Evolutionary conservation across 2,329 filamentous ascomycete genomes (phyloP).

Genomic region (Venturia oleaginea): DNA sequence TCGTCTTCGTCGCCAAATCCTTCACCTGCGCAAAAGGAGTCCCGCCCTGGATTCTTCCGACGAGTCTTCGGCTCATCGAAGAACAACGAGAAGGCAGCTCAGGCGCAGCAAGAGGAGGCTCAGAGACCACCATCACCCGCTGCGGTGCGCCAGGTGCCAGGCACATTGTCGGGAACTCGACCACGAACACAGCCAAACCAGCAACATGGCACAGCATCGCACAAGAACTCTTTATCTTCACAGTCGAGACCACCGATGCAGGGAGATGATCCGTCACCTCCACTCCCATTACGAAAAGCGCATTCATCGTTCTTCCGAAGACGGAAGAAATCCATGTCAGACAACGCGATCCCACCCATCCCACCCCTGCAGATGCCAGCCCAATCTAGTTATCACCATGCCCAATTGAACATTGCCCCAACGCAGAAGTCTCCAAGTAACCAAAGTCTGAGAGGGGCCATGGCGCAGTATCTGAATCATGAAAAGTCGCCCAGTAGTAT

Average conservation of each 20-base stretch:
- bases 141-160: conserved; percentile 10
- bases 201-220: conserved; percentile 9
- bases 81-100: conserved; percentile 29
- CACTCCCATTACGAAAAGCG: conserved; percentile 53
- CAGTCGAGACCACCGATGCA: conserved; percentile 11
- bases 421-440: conserved; percentile 43
- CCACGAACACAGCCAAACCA: conserved; percentile 20
- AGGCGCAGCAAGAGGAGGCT: conserved; percentile 15
- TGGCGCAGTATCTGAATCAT: conserved; percentile 66
- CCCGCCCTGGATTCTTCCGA: conserved; percentile 82
- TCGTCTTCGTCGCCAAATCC: conserved; percentile 13
- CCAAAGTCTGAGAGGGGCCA: conserved; percentile 74
- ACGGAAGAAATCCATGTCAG: conserved; percentile 79
- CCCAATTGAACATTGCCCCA: conserved; percentile 42
- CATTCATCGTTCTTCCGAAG: conserved; percentile 89
- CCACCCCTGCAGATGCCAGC: conserved; percentile 34
- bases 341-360: conserved; percentile 53
- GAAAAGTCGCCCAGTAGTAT: conserved; percentile 21
- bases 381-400: conserved; percentile 20
- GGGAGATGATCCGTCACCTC: conserved; percentile 13
- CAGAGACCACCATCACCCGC: conserved; percentile 11
- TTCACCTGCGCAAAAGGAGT: conserved; percentile 41
- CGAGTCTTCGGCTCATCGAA: conserved; percentile 71
- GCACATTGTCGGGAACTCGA: conserved; percentile 14
- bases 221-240: conserved; percentile 2